phyloP scores from a whole-genome alignment of 495 filamentous ascomycete species.

The Tuber calosporum region DNA sequence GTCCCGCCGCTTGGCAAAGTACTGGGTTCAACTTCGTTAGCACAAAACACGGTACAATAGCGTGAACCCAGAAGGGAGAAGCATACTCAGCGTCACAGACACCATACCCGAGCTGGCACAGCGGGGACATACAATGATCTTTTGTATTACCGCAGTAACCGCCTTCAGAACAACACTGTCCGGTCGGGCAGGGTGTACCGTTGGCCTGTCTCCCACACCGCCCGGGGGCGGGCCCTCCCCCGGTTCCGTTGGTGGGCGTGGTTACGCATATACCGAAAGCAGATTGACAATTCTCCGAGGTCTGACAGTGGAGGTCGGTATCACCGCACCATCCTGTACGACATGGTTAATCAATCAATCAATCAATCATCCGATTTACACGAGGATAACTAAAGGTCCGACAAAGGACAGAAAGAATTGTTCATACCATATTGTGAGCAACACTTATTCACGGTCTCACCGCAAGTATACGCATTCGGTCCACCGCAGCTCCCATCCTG shows the following conservation, averaged over 20 bases:
- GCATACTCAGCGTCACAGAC: slow-evolving; percentile 59
- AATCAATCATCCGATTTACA: not conserved
- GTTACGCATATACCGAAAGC: slow-evolving; percentile 20
- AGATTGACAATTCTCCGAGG: slow-evolving; percentile 15
- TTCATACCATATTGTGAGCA: slow-evolving; percentile 32
- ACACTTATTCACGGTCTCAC: slow-evolving; percentile 15
- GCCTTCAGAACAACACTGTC: slow-evolving; percentile 58
- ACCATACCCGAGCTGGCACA: slow-evolving; percentile 63
- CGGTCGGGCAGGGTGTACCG: slow-evolving; percentile 49
- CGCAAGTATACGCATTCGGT: slow-evolving; percentile 28
- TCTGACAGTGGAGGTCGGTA: slow-evolving; percentile 16
- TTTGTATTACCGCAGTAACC: slow-evolving; percentile 53
- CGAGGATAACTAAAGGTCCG: not conserved
- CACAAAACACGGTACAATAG: not conserved
- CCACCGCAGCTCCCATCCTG: slow-evolving; percentile 30
- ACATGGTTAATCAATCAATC: not conserved
- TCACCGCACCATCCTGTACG: slow-evolving; percentile 27
- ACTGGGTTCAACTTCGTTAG: slow-evolving; percentile 11
- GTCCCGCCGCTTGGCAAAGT: slow-evolving; percentile 53
- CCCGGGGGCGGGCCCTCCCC: slow-evolving; percentile 9
- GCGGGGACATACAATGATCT: slow-evolving; percentile 61
- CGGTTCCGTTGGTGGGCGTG: not conserved
- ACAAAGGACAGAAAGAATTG: not conserved
- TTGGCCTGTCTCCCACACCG: slow-evolving; percentile 20
- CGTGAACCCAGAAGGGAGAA: not conserved